A percentile compares a stretch with the other conserved stretches of the same genome.
Evolutionary conservation across 2,329 filamentous ascomycete species (phyloP).

Genomic region (Cryphonectria parasitica): DNA sequence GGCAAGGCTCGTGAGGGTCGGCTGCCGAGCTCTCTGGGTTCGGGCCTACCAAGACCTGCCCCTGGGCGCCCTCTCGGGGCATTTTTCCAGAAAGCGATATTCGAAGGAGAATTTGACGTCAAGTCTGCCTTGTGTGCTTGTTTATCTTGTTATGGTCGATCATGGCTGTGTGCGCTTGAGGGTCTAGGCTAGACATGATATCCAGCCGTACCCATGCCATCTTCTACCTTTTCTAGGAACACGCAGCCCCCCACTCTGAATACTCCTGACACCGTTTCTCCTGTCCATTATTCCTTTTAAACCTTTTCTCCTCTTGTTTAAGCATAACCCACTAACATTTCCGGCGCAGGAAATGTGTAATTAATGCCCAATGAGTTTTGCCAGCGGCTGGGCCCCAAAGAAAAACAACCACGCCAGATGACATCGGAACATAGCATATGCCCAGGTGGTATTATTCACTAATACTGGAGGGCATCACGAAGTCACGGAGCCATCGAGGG

Average conservation of each 20-base stretch:
- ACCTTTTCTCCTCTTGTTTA: background rate
- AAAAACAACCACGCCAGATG: slow-evolving; percentile 14
- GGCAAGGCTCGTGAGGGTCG: background rate
- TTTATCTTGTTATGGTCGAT: background rate
- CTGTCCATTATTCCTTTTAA: background rate
- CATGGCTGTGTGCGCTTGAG: background rate
- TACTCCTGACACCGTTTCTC: background rate
- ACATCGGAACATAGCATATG: slow-evolving; percentile 14
- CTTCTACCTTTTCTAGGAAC: background rate
- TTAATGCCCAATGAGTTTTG: background rate
- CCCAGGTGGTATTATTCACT: slow-evolving; percentile 4
- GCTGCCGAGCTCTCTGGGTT: background rate
- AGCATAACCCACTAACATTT: background rate
- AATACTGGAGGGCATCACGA: slow-evolving; percentile 3
- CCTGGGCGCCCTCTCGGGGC: slow-evolving; percentile 10
- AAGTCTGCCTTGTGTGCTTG: slow-evolving; percentile 14
- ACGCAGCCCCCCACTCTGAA: slow-evolving; percentile 2
- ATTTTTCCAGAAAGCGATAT: background rate
- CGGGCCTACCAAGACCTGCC: slow-evolving; percentile 4
- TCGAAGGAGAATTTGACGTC: slow-evolving; percentile 13
- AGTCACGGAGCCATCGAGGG: background rate
- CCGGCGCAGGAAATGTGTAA: background rate
- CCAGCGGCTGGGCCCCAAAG: background rate
- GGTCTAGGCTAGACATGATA: background rate
- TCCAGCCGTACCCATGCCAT: background rate